Evolutionary conservation across 805 yeast genomes (phyloP).

Genomic region (Metschnikowia chrysomelidarum): DNA sequence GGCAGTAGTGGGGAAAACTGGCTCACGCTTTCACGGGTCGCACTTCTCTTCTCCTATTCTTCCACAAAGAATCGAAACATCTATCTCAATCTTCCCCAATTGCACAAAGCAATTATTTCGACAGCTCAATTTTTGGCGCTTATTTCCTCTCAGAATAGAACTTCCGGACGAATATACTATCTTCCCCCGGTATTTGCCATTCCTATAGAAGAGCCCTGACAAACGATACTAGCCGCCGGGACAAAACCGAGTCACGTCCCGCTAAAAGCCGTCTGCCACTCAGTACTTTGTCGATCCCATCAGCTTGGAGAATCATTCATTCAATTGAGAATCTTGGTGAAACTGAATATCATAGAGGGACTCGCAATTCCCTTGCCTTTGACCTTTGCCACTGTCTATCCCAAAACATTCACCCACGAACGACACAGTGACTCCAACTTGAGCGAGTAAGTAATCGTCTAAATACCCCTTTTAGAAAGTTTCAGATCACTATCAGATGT

Average conservation of each 20-base stretch:
- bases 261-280: neutral
- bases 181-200: no score
- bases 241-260: neutral
- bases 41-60: neutral
- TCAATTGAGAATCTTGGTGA: neutral
- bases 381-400: neutral
- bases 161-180: neutral
- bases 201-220: no score
- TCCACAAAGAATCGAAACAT: neutral
- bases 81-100: no score
- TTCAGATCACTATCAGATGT: constrained; percentile 7
- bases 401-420: neutral
- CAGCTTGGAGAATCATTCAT: no score
- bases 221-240: no score
- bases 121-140: neutral
- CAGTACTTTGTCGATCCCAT: neutral
- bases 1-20: constrained; percentile 1
- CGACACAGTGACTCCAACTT: no score
- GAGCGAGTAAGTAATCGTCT: no score
- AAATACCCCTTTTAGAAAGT: neutral
- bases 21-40: neutral
- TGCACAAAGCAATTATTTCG: no score
- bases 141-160: no score
- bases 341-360: neutral
- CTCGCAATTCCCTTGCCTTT: neutral